phyloP scores from a whole-genome alignment of 2,329 filamentous ascomycete species.

The Aspergillus sp. region DNA sequence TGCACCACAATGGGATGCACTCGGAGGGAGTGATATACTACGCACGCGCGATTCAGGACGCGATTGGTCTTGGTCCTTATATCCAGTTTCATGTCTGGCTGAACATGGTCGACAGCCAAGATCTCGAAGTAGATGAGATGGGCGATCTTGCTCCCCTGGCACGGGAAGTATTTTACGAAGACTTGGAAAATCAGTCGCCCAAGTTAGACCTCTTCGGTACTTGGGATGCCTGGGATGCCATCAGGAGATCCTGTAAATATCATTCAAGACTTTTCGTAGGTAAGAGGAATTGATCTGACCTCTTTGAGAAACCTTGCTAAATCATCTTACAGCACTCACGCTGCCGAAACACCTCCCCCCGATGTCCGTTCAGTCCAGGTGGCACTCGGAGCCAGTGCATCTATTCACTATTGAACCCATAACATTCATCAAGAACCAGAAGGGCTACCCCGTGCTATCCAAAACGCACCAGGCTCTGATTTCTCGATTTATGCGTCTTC shows the following conservation, averaged over 20 bases:
- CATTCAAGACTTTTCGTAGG: constrained; percentile 78
- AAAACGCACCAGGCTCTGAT: constrained; percentile 63
- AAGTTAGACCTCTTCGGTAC: constrained; percentile 73
- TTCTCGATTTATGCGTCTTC: constrained; percentile 60
- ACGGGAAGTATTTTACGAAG: constrained; percentile 44
- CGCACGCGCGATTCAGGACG: constrained; percentile 81
- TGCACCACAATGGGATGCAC: constrained; percentile 59
- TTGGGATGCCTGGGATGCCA: constrained; percentile 94
- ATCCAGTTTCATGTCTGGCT: constrained; percentile 80
- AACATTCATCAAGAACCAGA: constrained; percentile 62
- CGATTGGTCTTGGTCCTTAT: constrained; percentile 73
- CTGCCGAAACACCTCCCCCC: constrained; percentile 64
- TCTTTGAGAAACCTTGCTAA: constrained; percentile 21
- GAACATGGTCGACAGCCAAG: constrained; percentile 78
- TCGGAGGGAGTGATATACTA: constrained; percentile 69
- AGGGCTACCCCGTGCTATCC: constrained; percentile 62
- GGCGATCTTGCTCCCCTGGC: constrained; percentile 51
- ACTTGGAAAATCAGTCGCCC: constrained; percentile 40
- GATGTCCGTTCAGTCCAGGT: constrained; percentile 60
- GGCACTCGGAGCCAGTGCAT: constrained; percentile 67
- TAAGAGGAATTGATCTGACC: constrained; percentile 55
- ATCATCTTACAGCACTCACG: constrained; percentile 54
- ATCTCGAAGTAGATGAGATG: constrained; percentile 53
- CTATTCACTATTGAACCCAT: constrained; percentile 58
- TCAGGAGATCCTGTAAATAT: constrained; percentile 86